phyloP scores from a whole-genome alignment of 1,139 yeast species.

The Debaryomycetaceae sp. region DNA sequence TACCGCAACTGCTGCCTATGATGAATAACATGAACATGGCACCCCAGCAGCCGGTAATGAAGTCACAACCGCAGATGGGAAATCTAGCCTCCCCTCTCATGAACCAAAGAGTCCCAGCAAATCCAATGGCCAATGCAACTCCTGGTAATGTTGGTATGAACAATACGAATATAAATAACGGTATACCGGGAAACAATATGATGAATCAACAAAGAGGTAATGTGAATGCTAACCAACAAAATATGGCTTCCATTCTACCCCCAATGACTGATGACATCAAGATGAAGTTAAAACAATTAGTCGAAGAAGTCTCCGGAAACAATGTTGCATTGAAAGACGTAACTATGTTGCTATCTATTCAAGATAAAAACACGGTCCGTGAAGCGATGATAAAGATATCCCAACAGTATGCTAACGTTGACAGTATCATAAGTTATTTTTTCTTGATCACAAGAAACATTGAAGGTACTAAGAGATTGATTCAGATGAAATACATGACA shows the following conservation, averaged over 20 bases:
- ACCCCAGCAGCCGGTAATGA: slow-evolving; percentile 16
- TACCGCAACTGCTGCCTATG: slow-evolving; percentile 21
- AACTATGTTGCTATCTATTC: slow-evolving; percentile 54
- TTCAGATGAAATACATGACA: slow-evolving; percentile 77
- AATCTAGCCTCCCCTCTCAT: slow-evolving; percentile 19
- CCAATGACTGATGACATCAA: slow-evolving; percentile 44
- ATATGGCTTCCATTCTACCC: slow-evolving; percentile 25
- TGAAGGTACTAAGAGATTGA: slow-evolving; percentile 70
- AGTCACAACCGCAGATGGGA: slow-evolving; percentile 16
- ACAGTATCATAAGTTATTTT: slow-evolving; percentile 73
- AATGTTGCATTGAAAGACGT: slow-evolving; percentile 67
- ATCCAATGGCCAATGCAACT: slow-evolving; percentile 8
- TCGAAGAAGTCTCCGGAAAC: slow-evolving; percentile 65
- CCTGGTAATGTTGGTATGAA: slow-evolving; percentile 2
- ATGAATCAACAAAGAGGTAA: neutral
- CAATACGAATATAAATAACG: neutral
- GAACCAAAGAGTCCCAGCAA: slow-evolving; percentile 15
- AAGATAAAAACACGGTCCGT: slow-evolving; percentile 62
- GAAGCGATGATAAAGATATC: slow-evolving; percentile 56
- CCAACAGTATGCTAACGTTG: slow-evolving; percentile 66
- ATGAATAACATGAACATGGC: slow-evolving; percentile 15
- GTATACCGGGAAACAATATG: neutral
- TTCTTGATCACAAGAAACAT: slow-evolving; percentile 69
- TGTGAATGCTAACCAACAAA: slow-evolving; percentile 1
- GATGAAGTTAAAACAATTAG: slow-evolving; percentile 53